phyloP scores from a whole-genome alignment of 306 rosid species.

The Comarum palustre region DNA sequence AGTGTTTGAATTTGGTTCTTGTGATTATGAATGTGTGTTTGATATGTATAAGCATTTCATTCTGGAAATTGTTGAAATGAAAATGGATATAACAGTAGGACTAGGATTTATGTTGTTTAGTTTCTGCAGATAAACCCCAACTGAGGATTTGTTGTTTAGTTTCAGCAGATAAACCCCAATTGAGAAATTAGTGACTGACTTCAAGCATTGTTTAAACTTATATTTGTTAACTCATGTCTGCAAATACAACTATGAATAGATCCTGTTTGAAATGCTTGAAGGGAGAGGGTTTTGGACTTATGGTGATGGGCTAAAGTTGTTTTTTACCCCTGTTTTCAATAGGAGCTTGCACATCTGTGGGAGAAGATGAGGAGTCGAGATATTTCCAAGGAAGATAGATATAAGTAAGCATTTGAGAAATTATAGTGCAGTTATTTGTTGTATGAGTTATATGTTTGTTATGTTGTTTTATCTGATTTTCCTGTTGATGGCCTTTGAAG shows the following conservation, averaged over 20 bases:
- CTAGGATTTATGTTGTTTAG: neutral
- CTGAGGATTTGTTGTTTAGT: too few relatives aligned
- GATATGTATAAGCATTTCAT: conserved; percentile 2
- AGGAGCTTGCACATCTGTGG: conserved; percentile 93
- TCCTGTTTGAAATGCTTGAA: neutral
- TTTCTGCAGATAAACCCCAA: too few relatives aligned
- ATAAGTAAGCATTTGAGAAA: conserved; percentile 56
- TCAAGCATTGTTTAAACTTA: neutral
- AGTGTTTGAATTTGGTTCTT: conserved; percentile 11
- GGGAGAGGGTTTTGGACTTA: neutral
- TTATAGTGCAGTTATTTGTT: neutral
- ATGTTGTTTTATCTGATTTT: neutral
- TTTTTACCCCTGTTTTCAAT: conserved; percentile 2
- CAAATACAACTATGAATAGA: neutral
- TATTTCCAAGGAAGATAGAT: conserved; percentile 71
- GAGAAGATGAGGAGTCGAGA: conserved; percentile 84
- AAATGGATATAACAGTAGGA: neutral
- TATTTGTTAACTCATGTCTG: neutral
- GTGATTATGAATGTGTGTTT: neutral
- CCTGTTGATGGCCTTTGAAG: conserved; percentile 24
- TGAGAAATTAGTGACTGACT: too few relatives aligned
- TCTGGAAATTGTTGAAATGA: neutral
- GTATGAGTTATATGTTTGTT: neutral
- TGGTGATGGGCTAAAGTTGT: conserved; percentile 19
- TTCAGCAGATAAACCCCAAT: too few relatives aligned